Evolutionary conservation across 306 rosid genomes (phyloP), one percentile per base, ranked within the genome.

Genomic region (Lathyrus aphaca): DNA sequence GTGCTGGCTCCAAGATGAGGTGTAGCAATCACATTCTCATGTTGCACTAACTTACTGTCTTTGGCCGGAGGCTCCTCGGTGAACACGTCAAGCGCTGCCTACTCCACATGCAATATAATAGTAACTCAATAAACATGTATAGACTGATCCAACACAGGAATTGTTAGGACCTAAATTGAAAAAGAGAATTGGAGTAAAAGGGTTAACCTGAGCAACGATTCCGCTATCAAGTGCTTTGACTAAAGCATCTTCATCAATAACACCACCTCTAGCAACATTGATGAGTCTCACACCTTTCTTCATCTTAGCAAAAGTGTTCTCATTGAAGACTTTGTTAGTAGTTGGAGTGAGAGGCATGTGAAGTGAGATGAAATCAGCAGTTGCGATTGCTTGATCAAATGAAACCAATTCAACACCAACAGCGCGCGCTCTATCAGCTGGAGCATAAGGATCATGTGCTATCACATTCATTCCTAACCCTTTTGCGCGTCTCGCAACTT

Each of bases 1-100:
- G 98, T 93, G 89, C 98, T 93, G 35, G 98, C 98, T 64, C 97
- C 98, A 38, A 93, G 97, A 83, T 93, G 97, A 35, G 97, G 98
- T 0, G 98, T 88, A 55, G 77, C 89, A 1, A 84, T 93, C 16
- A 90, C 98, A 81, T 90, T 90, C 79, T 88, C 81, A 58, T 88
- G 91, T 10, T 77, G 97, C 69, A 93, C 90, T 11, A 93, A 69
- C 83, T 87, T 90, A 70, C 88, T 88, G 53, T 90, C 90, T 54
- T 84, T 79, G 8, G 98, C 18, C 4, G 98, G 97, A 6, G 97
- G 98, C 83, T 93, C 98, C 80, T 75, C 90, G 0, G 90, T 77
- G 79, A 90, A 93, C 1, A 93, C 98, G 68, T 93, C 98, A 48
- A 93, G 96, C 3, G 97, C 96, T 32, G 94, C 98, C 97, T 92